phyloP scores from a whole-genome alignment of 345 rosid genomes.

The Turritis glabra region DNA sequence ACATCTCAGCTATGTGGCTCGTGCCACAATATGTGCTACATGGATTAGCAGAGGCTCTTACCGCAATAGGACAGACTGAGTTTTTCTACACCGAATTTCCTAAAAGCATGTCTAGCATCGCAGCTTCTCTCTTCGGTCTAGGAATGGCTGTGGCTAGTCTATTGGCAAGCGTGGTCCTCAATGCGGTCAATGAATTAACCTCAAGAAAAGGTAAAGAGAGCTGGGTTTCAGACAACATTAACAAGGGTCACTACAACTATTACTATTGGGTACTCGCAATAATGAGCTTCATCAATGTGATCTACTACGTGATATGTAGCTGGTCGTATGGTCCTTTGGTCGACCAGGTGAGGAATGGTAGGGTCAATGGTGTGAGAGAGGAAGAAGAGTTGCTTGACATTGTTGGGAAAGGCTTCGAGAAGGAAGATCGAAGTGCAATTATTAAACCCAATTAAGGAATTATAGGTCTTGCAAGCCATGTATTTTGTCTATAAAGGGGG shows the following conservation, averaged over 20 bases:
- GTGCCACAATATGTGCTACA: slow-evolving; percentile 59
- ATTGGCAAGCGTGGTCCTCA: slow-evolving; percentile 59
- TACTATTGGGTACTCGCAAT: slow-evolving; percentile 72
- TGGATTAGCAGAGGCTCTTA: slow-evolving; percentile 79
- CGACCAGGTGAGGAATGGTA: slow-evolving; percentile 40
- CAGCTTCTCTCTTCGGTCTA: slow-evolving; percentile 57
- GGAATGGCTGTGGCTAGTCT: slow-evolving; percentile 69
- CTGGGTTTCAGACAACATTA: slow-evolving; percentile 75
- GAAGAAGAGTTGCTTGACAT: slow-evolving; percentile 42
- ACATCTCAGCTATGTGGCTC: slow-evolving; percentile 83
- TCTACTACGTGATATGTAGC: slow-evolving; percentile 65
- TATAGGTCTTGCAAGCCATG: slow-evolving; percentile 18
- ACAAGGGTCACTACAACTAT: slow-evolving; percentile 69
- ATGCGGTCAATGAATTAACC: slow-evolving; percentile 40
- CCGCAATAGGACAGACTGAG: slow-evolving; percentile 71
- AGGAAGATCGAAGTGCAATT: slow-evolving; percentile 28
- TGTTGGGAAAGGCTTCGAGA: slow-evolving; percentile 36
- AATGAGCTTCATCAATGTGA: slow-evolving; percentile 56
- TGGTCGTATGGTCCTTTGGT: slow-evolving; percentile 73
- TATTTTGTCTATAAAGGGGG: slow-evolving; percentile 22
- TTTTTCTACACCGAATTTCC: slow-evolving; percentile 83
- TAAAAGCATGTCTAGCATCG: slow-evolving; percentile 74
- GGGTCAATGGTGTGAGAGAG: slow-evolving; percentile 43
- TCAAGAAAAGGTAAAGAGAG: slow-evolving; percentile 51
- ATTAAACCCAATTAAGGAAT: slow-evolving; percentile 13